These are phyloP conservation scores for Ascochyta rabiei DNA, from an alignment of 2,329 filamentous ascomycete genomes.

Conservation along the genomic window DNA sequence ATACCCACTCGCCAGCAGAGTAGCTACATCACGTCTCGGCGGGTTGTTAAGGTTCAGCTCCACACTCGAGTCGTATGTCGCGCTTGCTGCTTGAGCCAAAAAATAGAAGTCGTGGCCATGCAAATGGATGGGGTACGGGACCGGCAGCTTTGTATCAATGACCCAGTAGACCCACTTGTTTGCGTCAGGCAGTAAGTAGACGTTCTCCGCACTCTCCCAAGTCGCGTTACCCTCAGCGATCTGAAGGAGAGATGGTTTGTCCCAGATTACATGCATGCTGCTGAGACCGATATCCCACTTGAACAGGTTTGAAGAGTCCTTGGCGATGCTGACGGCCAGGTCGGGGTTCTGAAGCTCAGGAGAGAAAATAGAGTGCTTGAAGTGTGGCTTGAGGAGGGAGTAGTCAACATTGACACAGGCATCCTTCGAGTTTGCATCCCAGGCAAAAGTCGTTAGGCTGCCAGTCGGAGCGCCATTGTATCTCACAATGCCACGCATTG, in stretches of 20 bases:
- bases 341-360: slow-evolving; percentile 15
- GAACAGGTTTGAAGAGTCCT: slow-evolving; percentile 21
- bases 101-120: slow-evolving; percentile 63
- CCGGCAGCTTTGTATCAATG: slow-evolving; percentile 42
- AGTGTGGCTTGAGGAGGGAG: slow-evolving; percentile 28
- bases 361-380: slow-evolving; percentile 19
- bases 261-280: slow-evolving; percentile 55
- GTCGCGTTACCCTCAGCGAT: slow-evolving; percentile 36
- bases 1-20: slow-evolving; percentile 34
- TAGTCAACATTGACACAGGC: slow-evolving; percentile 44
- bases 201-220: slow-evolving; percentile 22
- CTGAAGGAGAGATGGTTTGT: slow-evolving; percentile 51
- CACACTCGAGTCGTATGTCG: slow-evolving; percentile 19
- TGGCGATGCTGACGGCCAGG: slow-evolving; percentile 21
- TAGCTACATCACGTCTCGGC: slow-evolving; percentile 35
- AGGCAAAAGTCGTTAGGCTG: slow-evolving; percentile 38
- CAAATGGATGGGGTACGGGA: slow-evolving; percentile 48
- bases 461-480: slow-evolving; percentile 40
- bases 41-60: slow-evolving; percentile 31
- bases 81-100: slow-evolving; percentile 48
- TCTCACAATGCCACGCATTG: slow-evolving; percentile 44
- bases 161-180: slow-evolving; percentile 50
- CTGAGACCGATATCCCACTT: slow-evolving; percentile 48
- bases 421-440: slow-evolving; percentile 28
- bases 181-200: slow-evolving; percentile 34